Conservation (phyloP, 2,329 filamentous ascomycete species). For the Aspergillus fijiensis region DNA sequence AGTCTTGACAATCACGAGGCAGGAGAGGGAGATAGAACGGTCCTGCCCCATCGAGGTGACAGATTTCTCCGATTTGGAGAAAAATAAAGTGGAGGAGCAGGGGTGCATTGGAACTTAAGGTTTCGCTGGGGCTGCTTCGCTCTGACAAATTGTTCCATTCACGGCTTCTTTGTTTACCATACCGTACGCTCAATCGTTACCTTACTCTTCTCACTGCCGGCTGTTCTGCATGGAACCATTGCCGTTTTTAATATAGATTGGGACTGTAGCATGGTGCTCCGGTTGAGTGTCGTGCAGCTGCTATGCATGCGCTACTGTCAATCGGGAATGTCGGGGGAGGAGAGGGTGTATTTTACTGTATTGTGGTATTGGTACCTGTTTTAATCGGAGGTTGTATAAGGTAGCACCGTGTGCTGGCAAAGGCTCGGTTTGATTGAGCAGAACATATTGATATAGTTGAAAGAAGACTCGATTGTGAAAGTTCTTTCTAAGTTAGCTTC, state of each 20-base stretch:
- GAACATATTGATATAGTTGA: too few species aligned
- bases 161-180: too few species aligned
- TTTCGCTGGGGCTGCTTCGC: slow-evolving; percentile 1
- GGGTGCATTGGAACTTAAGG: neutral
- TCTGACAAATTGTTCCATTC: slow-evolving; percentile 1
- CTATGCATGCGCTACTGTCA: neutral
- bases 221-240: neutral
- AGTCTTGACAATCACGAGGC: too few species aligned
- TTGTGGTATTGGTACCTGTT: neutral
- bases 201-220: neutral
- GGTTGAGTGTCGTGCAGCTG: neutral
- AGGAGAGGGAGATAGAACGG: too few species aligned
- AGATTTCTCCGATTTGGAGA: neutral
- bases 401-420: neutral
- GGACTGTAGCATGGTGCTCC: neutral
- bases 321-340: neutral
- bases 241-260: neutral
- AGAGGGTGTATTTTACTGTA: neutral
- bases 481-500: too few species aligned
- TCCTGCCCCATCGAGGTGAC: neutral
- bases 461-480: too few species aligned
- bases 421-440: too few species aligned
- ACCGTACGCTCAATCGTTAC: neutral
- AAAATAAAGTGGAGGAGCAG: neutral
- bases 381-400: neutral